Evolutionary conservation across 2,329 filamentous ascomycete genomes (phyloP), one percentile per base, ranked within the genome.

Genomic region (Setomelanomma holmii): DNA sequence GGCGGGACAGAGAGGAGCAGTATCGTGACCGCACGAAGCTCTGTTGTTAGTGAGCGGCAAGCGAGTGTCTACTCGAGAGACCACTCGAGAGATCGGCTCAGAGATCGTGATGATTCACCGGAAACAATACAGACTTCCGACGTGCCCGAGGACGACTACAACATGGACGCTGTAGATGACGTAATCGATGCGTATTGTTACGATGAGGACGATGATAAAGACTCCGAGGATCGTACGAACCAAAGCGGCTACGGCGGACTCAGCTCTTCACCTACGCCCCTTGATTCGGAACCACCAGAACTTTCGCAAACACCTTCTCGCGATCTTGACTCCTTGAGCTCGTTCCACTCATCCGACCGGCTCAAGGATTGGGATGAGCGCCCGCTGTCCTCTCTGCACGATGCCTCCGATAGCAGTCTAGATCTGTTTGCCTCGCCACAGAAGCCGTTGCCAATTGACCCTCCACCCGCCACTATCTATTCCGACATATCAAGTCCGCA

Each of bases 1-100:
- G 84, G 82, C 56, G 83, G 83, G n/a, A 96, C 91, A 1, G 90
- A 93, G 68, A 84, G 90, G 55, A 96, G 90, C 72, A 96, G 92
- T 68, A 82, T 95, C 43, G 73, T 88, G 58, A 95, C 91, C 3
- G 91, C 90, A 63, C 85, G 86, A 54, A 96, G 89, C 78, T 92
- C 89, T 1, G 81, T 87, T 46, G 57, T 49, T 4, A 89, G 81
- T 77, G 76, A 95, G 80, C 59, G 53, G 16, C 67, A 63, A 17
- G 56, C 49, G 14, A 69, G 70, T 52, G 49, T 66, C 84, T 67
- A 86, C 87, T 71, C 67, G 4, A 53, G 67, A 52, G 64, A 69
- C 35, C 57, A 60, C 16, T 68, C 69, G 5, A 41, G 64, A 59
- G 61, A 66, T 40, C 51, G 66, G 20, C 41, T 65, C 11, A 58